These are phyloP conservation scores for Macroventuria anomochaeta DNA, from an alignment of 2,329 filamentous ascomycete species.

Conservation along the genomic window DNA sequence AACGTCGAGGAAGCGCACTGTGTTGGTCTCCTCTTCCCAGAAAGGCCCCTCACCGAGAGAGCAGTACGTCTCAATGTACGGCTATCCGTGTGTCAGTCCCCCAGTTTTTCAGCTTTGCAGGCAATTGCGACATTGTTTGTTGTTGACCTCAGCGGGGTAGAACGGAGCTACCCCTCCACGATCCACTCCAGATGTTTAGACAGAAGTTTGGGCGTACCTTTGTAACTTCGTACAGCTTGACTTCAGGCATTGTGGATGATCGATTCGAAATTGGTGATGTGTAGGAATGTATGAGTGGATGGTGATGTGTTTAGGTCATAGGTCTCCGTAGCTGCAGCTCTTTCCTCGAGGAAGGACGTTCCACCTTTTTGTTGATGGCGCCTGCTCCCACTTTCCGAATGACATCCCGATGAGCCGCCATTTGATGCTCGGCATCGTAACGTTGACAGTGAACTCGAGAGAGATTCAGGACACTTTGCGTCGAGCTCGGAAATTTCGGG, in stretches of 20 bases:
- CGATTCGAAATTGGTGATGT: slow-evolving; percentile 11
- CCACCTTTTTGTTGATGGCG: slow-evolving; percentile 45
- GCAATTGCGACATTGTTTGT: not conserved
- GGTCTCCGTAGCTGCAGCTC: not conserved
- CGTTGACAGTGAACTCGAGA: not conserved
- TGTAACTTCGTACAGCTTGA: slow-evolving; percentile 46
- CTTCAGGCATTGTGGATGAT: slow-evolving; percentile 31
- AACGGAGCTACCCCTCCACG: slow-evolving; percentile 35
- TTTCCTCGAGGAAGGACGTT: slow-evolving; percentile 25
- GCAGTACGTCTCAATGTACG: slow-evolving; percentile 68
- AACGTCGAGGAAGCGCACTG: slow-evolving; percentile 82
- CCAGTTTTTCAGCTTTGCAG: not conserved
- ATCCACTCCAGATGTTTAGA: not conserved
- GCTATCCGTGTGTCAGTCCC: slow-evolving; percentile 38
- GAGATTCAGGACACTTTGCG: not conserved
- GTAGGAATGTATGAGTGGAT: not conserved
- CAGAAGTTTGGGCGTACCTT: slow-evolving; percentile 36
- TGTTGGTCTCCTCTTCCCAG: slow-evolving; percentile 70
- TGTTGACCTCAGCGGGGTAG: slow-evolving; percentile 34
- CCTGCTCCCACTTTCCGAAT: slow-evolving; percentile 36
- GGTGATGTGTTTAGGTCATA: too few species aligned
- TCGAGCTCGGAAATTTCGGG: slow-evolving; percentile 1
- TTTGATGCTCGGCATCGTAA: slow-evolving; percentile 2
- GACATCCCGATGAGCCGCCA: slow-evolving; percentile 39
- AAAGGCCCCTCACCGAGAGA: slow-evolving; percentile 76